Conservation (phyloP, 1,284 basidiomycete genomes). For the Polyporus tsugae region DNA sequence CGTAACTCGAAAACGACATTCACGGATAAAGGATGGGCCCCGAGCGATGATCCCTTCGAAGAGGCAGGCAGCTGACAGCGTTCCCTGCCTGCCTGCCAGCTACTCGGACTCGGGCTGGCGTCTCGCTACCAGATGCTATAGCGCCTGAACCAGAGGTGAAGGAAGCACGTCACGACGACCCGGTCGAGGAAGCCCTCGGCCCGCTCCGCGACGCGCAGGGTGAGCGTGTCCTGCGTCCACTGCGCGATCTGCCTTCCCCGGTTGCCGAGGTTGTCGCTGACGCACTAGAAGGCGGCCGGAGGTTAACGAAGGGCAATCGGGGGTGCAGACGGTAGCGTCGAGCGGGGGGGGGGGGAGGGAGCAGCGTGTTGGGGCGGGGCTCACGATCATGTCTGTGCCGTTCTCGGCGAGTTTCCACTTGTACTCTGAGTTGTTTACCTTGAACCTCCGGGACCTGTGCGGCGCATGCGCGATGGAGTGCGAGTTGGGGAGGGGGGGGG, state of each 20-base stretch:
- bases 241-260: slow-evolving; percentile 56
- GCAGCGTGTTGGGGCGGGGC: slow-evolving; percentile 27
- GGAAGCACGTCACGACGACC: slow-evolving; percentile 61
- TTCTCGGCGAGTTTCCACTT: slow-evolving; percentile 65
- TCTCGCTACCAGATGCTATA: slow-evolving; percentile 35
- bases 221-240: slow-evolving; percentile 53
- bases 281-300: slow-evolving; percentile 49
- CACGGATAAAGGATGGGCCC: not conserved
- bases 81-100: not conserved
- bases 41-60: not conserved
- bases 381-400: slow-evolving; percentile 55
- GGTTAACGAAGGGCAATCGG: slow-evolving; percentile 12
- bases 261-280: slow-evolving; percentile 47
- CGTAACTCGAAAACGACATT: not conserved
- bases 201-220: slow-evolving; percentile 50
- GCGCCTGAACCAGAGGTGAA: slow-evolving; percentile 61
- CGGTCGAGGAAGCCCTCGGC: slow-evolving; percentile 57
- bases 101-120: slow-evolving; percentile 4
- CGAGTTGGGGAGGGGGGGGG: not conserved
- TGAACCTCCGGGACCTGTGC: slow-evolving; percentile 62
- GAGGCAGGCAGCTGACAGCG: slow-evolving; percentile 2
- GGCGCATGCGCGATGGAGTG: not conserved
- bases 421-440: slow-evolving; percentile 56
- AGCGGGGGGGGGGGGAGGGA: not conserved
- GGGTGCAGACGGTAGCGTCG: not conserved